Base-by-base conservation (phyloP, 78 protist genomes). In the Dictyostelium firmibasis region DNA sequence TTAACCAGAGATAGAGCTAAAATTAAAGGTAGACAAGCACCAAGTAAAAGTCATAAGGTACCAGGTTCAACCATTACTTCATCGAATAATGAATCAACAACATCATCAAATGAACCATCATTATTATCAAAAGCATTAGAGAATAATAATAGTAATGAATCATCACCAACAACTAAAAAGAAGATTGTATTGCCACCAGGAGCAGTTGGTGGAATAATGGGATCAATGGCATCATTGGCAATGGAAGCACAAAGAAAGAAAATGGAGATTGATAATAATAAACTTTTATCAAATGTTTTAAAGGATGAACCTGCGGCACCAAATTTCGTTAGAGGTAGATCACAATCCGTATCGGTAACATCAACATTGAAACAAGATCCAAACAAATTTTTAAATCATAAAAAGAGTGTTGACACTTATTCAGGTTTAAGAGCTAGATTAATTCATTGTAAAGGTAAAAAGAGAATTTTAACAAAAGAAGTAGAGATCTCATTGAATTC, bases 141-240 rank as follows among this genome's bases (percentile, higher is more conserved):
- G 11, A 44, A 9, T 29, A 57, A 83, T 31, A 25, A 50, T 13
- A 31, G 14, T 8, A 53, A 69, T 11, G n/a, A 27, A 33, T 13
- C 38, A 38, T 16, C 69, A 35, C 64, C 53, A 27, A 4, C 16
- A 3, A 5, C 25, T 25, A 60, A 41, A 41, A 60, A 53, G 69
- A 76, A 79, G 27, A 76, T 78, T 29, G 81, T 88, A 20, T 18
- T 88, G 7, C 86, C 86, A 79, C 93, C 93, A 43, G 86, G 86
- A 13, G 93, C 85, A 14, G 60, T 33, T 0, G 85, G 85, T 13
- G 75, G 70, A 14, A 18, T 85, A 44, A 43, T 88, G 78, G 86
- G 93, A 25, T 62, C 77, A 35, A 88, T 88, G 93, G 93, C 93
- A 64, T 62, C 93, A 41, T 44, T 88, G 27, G 93, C 93, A 36